Percentiles rank a stretch among this genome's conserved stretches.
Evolutionary conservation across 257 asterid species (phyloP).

Genomic region (Nicotiana tomentosiformis): DNA sequence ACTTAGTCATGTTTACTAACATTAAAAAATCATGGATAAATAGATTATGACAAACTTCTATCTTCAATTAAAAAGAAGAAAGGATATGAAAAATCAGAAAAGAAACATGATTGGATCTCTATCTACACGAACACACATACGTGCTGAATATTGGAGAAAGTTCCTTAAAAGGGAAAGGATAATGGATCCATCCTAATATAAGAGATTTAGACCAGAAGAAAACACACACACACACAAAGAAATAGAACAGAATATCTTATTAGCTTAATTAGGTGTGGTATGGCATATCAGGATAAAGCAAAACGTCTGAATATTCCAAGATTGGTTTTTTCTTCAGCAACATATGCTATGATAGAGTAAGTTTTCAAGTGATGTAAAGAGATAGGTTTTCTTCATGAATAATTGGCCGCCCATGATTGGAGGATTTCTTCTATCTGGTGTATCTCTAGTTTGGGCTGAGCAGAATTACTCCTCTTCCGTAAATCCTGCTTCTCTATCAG

Average conservation of each 20-base stretch:
- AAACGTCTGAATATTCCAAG: neutral
- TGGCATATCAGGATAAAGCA: neutral
- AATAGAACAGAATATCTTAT: neutral
- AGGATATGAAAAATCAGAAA: neutral
- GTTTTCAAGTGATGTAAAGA: neutral
- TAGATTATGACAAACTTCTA: neutral
- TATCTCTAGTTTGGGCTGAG: neutral
- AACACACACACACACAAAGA: neutral
- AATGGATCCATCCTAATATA: neutral
- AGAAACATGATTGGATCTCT: neutral
- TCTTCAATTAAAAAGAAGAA: neutral
- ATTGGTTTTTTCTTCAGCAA: neutral
- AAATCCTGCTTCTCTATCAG: neutral
- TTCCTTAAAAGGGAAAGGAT: neutral
- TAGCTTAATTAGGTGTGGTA: neutral
- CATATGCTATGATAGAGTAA: neutral
- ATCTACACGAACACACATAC: neutral
- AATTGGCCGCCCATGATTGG: neutral
- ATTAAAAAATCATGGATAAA: neutral
- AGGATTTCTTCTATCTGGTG: neutral
- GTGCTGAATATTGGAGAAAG: neutral
- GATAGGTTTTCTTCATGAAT: neutral
- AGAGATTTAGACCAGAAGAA: neutral
- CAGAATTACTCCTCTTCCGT: neutral
- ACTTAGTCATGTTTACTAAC: neutral